Base-by-base conservation (phyloP, 2,329 filamentous ascomycete species). In the Xylariaceae sp. region DNA sequence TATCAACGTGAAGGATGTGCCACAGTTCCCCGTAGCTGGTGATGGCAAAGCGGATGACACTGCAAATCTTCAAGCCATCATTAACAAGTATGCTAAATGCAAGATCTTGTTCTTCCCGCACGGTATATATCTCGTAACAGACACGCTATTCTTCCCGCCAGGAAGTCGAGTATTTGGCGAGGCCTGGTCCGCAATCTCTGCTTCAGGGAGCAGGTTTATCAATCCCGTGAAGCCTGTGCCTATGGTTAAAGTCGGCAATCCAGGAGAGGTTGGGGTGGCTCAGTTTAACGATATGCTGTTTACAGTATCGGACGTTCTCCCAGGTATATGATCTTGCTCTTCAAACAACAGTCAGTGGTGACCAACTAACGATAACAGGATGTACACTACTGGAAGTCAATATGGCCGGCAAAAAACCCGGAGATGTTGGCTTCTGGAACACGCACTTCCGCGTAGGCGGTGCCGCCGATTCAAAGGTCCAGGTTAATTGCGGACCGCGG, bases 141-240 rank as follows among this genome's bases (percentile, higher is more conserved):
- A 71, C 12, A 82, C 80, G 0, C 66, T 83, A 19, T 71, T 73
- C 19, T 65, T 83, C 29, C 80, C 80, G 1, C 70, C 74, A 7
- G 76, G 79, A 12, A 79, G 81, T 3, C 74, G 75, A 2, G 77
- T 87, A 21, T 74, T 83, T 9, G 84, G 84, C 19, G 81, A 86
- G 67, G 76, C 77, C 4, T 83, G 81, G 74, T 76, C 82, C 9
- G 74, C 75, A 2, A 79, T 81, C 65, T 78, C 74, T n/a, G 82
- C 74, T 2, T 70, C 69, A 3, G 82, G 83, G 10, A 54, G 62
- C 54, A 75, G 71, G 44, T 86, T 81, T 67, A 73, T 65, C 50
- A 70, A 78, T 52, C 67, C 71, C 0, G 69, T 32, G 20, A 40
- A 44, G 12, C 54, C 57, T 9, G 40, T 48, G 9, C 57, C 57